phyloP scores from a whole-genome alignment of 192 early-diverging fungal genomes.

The Backusella mclennaniae region DNA sequence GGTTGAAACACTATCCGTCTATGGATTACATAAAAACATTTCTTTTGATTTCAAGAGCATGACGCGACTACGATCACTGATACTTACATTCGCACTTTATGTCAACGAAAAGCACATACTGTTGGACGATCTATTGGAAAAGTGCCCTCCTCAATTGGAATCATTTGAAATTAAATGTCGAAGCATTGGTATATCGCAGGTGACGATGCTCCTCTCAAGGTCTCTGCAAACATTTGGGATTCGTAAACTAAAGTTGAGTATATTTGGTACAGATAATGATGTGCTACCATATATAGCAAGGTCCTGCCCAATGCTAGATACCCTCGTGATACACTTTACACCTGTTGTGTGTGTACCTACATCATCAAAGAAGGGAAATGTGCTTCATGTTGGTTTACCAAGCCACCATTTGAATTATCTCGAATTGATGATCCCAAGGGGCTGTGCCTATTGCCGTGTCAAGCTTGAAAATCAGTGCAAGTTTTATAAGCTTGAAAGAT shows the following conservation, averaged over 20 bases:
- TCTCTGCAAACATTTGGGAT: neutral
- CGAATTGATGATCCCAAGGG: neutral
- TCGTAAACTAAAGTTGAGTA: neutral
- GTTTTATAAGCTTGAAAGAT: neutral
- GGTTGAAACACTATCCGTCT: neutral
- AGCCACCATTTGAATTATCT: neutral
- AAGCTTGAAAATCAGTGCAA: neutral
- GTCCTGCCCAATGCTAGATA: neutral
- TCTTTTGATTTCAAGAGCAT: neutral
- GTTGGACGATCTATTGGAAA: neutral
- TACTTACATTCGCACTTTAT: neutral
- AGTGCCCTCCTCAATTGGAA: neutral
- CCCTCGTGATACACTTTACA: neutral
- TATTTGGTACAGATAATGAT: neutral
- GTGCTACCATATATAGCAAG: neutral
- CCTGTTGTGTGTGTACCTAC: neutral
- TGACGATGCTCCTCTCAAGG: neutral
- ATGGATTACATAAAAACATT: conserved; percentile 1
- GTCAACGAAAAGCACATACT: neutral
- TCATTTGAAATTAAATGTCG: neutral
- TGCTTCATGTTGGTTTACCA: neutral
- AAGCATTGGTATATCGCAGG: neutral
- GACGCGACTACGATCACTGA: neutral
- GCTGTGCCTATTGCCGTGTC: neutral
- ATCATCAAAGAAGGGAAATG: neutral